Conservation (phyloP, 768 basidiomycete genomes). For the Tylopilus sp. region DNA sequence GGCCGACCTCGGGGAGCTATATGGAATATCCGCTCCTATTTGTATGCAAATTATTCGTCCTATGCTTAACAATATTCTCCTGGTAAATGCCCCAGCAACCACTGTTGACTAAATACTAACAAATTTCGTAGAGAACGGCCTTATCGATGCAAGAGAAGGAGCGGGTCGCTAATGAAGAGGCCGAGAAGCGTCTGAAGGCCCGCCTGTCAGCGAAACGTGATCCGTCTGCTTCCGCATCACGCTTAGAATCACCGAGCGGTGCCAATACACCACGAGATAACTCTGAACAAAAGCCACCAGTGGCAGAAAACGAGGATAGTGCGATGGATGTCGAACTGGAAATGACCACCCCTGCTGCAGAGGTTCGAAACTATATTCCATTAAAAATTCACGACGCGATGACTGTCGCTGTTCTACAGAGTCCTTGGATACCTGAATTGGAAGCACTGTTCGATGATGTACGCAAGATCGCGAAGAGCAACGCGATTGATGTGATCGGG, state of each 20-base stretch:
- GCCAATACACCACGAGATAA: slow-evolving; percentile 27
- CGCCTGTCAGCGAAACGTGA: slow-evolving; percentile 72
- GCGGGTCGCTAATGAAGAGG: slow-evolving; percentile 65
- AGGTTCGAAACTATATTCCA: slow-evolving; percentile 13
- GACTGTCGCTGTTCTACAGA: slow-evolving; percentile 35
- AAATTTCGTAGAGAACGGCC: slow-evolving; percentile 47
- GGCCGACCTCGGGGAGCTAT: slow-evolving; percentile 65
- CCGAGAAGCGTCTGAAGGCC: slow-evolving; percentile 79
- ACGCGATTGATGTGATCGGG: slow-evolving; percentile 66
- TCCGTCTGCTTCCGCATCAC: slow-evolving; percentile 51
- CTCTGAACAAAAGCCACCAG: slow-evolving; percentile 20
- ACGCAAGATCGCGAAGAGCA: slow-evolving; percentile 64
- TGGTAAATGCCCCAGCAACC: slow-evolving; percentile 41
- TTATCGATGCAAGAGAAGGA: slow-evolving; percentile 67
- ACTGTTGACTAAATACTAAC: slow-evolving; percentile 8
- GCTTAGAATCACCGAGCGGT: slow-evolving; percentile 61
- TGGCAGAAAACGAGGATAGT: slow-evolving; percentile 40
- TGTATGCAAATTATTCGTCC: slow-evolving; percentile 95
- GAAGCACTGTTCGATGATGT: slow-evolving; percentile 72
- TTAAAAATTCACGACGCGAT: not conserved
- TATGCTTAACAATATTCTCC: slow-evolving; percentile 58
- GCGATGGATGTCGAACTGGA: slow-evolving; percentile 52
- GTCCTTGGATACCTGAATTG: slow-evolving; percentile 79
- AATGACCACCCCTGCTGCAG: slow-evolving; percentile 23
- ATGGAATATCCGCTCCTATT: slow-evolving; percentile 79